Evolutionary conservation across 2,329 filamentous ascomycete species (phyloP).

Genomic region (Aureobasidium namibiae): DNA sequence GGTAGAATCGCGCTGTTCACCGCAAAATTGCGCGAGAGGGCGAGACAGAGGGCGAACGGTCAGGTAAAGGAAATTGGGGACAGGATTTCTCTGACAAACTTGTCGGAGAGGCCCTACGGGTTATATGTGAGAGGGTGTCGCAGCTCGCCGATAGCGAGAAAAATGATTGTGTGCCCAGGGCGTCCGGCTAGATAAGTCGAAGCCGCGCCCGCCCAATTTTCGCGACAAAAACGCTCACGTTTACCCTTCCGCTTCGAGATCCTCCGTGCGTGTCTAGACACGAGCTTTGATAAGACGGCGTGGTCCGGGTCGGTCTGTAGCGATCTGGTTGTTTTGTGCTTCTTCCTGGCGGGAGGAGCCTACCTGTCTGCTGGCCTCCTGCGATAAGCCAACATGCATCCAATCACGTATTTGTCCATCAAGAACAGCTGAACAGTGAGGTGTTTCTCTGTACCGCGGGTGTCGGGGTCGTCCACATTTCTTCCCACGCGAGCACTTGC

Average conservation of each 20-base stretch:
- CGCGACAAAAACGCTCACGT: slow-evolving; percentile 12
- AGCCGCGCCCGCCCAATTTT: slow-evolving; percentile 1
- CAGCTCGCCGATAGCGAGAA: slow-evolving; percentile 8
- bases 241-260: slow-evolving; percentile 2
- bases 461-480: not conserved
- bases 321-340: slow-evolving; percentile 3
- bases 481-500: not conserved
- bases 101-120: slow-evolving; percentile 10
- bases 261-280: slow-evolving; percentile 12
- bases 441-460: not conserved
- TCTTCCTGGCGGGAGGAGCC: not conserved
- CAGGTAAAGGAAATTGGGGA: slow-evolving; percentile 3
- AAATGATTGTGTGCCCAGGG: slow-evolving; percentile 6
- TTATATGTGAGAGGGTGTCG: slow-evolving; percentile 4
- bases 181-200: slow-evolving; percentile 9
- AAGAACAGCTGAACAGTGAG: not conserved
- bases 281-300: slow-evolving; percentile 12
- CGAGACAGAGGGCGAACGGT: slow-evolving; percentile 1
- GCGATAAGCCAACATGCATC: slow-evolving; percentile 2
- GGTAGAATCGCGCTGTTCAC: not conserved
- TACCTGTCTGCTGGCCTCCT: not conserved
- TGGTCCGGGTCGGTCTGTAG: slow-evolving; percentile 8
- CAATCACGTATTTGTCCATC: not conserved
- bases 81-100: slow-evolving; percentile 12
- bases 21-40: not conserved